Evolutionary conservation across 441 rosid species (phyloP).

Genomic region (Populus hybrid): DNA sequence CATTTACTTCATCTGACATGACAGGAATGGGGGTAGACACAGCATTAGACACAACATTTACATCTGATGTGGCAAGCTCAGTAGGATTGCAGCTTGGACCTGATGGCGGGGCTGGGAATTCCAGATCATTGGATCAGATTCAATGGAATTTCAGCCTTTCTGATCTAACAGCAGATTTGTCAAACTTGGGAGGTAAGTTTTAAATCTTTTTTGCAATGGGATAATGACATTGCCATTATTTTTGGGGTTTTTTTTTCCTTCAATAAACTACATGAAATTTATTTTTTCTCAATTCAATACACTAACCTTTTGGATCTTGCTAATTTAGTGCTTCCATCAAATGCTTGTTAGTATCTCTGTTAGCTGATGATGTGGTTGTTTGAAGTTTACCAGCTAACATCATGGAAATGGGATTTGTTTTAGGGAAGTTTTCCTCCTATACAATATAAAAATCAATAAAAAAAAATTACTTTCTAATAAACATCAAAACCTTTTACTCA

Average conservation of each 20-base stretch:
- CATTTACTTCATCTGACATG: conserved; percentile 79
- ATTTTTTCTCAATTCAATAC: background rate
- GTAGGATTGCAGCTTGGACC: conserved; percentile 83
- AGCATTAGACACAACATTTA: conserved; percentile 83
- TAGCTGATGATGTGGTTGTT: background rate
- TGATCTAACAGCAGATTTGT: conserved; percentile 85
- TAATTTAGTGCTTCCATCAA: background rate
- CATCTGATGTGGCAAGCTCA: conserved; percentile 80
- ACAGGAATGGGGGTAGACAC: conserved; percentile 91
- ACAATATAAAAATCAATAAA: too few species aligned
- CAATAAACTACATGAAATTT: background rate
- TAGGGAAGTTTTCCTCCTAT: background rate
- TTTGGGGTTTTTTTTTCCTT: too few species aligned
- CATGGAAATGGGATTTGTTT: background rate
- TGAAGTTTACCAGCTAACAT: too few species aligned
- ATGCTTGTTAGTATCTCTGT: background rate
- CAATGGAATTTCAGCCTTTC: conserved; percentile 93
- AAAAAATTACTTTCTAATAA: too few species aligned
- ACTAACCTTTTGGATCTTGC: background rate
- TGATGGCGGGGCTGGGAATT: conserved; percentile 63
- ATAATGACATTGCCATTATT: background rate
- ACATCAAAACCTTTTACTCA: background rate
- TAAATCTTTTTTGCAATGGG: background rate
- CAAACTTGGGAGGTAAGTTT: conserved; percentile 82
- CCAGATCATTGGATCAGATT: conserved; percentile 85